phyloP scores from a whole-genome alignment of 2,329 filamentous ascomycete genomes.

The Elsinoe fawcettii region DNA sequence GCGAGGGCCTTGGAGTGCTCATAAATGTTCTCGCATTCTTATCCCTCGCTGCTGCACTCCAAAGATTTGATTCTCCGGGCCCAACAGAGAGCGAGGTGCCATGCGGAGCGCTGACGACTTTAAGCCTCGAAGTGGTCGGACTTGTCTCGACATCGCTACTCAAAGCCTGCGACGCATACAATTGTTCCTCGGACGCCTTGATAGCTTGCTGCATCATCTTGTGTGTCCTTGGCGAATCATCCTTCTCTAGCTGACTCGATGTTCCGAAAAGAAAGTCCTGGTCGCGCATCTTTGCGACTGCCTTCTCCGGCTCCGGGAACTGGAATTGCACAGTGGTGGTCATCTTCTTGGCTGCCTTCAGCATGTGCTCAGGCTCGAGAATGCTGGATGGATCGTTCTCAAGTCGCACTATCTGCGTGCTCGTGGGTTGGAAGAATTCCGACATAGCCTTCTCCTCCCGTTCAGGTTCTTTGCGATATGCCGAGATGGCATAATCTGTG shows the following conservation, averaged over 20 bases:
- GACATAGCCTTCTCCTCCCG: slow-evolving; percentile 28
- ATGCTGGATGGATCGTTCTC: background rate
- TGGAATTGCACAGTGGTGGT: slow-evolving; percentile 17
- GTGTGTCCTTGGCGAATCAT: slow-evolving; percentile 61
- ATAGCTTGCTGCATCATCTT: slow-evolving; percentile 56
- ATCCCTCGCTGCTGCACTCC: slow-evolving; percentile 64
- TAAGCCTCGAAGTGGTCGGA: slow-evolving; percentile 15
- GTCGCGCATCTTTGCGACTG: slow-evolving; percentile 54
- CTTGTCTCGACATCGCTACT: slow-evolving; percentile 8
- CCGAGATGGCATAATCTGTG: slow-evolving; percentile 67
- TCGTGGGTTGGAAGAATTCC: slow-evolving; percentile 37
- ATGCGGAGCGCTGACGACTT: slow-evolving; percentile 24
- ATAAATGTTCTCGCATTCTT: slow-evolving; percentile 41
- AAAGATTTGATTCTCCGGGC: slow-evolving; percentile 45
- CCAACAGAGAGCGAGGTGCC: slow-evolving; percentile 25
- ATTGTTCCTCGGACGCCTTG: slow-evolving; percentile 44
- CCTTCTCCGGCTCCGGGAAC: slow-evolving; percentile 29
- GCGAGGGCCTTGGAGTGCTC: background rate
- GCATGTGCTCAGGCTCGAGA: slow-evolving; percentile 17
- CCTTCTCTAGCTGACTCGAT: slow-evolving; percentile 69
- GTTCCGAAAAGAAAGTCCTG: slow-evolving; percentile 82
- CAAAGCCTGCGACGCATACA: slow-evolving; percentile 30
- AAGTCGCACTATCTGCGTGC: slow-evolving; percentile 7
- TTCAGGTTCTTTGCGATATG: slow-evolving; percentile 44
- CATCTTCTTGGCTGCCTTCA: slow-evolving; percentile 31